These are phyloP conservation scores for Lepidopterella palustris DNA, from an alignment of 495 filamentous ascomycete genomes.

Conservation along the genomic window DNA sequence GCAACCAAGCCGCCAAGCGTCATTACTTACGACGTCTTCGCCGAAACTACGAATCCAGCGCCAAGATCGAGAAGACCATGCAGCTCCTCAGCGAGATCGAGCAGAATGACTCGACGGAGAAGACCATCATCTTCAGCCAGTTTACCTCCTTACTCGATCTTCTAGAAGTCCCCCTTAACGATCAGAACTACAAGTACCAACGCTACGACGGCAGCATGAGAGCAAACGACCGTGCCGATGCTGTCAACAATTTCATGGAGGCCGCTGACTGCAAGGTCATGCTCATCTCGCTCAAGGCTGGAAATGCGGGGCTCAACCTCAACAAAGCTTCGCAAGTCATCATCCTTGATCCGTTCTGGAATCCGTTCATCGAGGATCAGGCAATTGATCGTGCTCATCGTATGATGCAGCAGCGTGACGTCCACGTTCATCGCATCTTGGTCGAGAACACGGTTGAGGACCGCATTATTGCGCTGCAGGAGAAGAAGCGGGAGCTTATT, in stretches of 20 bases:
- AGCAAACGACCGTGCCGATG: constrained; percentile 57
- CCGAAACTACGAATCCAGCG: constrained; percentile 63
- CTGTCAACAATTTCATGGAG: constrained; percentile 68
- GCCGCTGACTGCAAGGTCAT: constrained; percentile 62
- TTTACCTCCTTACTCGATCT: constrained; percentile 89
- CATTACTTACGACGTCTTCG: constrained; percentile 60
- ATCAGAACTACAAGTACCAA: constrained; percentile 55
- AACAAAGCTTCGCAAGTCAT: constrained; percentile 82
- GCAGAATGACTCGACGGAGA: constrained; percentile 48
- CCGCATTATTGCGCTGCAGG: constrained; percentile 78
- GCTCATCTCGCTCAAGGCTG: constrained; percentile 83
- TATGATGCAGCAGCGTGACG: constrained; percentile 70
- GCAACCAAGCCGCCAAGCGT: constrained; percentile 55
- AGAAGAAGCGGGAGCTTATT: constrained; percentile 73
- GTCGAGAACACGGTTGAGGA: constrained; percentile 81
- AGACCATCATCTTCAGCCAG: constrained; percentile 89
- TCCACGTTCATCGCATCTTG: constrained; percentile 75
- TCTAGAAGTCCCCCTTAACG: constrained; percentile 76
- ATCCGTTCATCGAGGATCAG: constrained; percentile 90
- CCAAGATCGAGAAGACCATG: constrained; percentile 71
- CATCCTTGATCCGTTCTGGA: constrained; percentile 95
- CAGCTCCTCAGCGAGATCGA: constrained; percentile 57
- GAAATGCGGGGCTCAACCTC: constrained; percentile 87
- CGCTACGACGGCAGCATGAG: constrained; percentile 89
- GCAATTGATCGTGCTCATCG: constrained; percentile 91